These are phyloP conservation scores for Phytophthora syringae DNA, from an alignment of 352 stramenopile genomes.

Conservation along the genomic window DNA sequence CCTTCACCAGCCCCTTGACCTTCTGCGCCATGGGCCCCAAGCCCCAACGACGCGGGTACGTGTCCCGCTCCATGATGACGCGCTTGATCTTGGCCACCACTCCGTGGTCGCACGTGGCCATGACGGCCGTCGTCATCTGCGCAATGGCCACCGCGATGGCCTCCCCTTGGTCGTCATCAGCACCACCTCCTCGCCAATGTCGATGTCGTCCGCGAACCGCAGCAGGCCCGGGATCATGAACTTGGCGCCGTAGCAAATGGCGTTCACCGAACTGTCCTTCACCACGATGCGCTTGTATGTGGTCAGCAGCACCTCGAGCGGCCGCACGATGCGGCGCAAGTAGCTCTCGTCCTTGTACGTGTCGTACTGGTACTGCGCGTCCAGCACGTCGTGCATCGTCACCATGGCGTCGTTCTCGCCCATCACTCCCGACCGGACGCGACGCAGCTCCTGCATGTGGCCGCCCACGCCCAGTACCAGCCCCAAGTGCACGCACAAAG, in stretches of 20 bases:
- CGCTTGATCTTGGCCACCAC: slow-evolving; percentile 99
- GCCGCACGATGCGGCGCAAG: slow-evolving; percentile 97
- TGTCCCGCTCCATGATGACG: slow-evolving; percentile 99
- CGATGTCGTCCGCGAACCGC: slow-evolving; percentile 99
- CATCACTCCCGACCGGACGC: slow-evolving; percentile 97
- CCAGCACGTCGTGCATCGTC: slow-evolving; percentile 99
- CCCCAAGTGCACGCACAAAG: slow-evolving; percentile 99
- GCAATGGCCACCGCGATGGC: slow-evolving; percentile 99
- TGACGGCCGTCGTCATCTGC: slow-evolving; percentile 99
- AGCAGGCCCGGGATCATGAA: slow-evolving; percentile 99
- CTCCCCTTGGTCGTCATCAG: slow-evolving; percentile 99
- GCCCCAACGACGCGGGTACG: slow-evolving; percentile 99
- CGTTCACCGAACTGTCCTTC: slow-evolving; percentile 99
- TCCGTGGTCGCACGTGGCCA: slow-evolving; percentile 99
- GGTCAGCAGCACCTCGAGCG: slow-evolving; percentile 98
- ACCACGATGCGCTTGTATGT: slow-evolving; percentile 99
- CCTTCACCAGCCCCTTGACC: slow-evolving; percentile 99
- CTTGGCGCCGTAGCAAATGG: slow-evolving; percentile 99
- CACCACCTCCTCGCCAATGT: slow-evolving; percentile 99
- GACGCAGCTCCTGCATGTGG: slow-evolving; percentile 99
- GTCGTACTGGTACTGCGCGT: slow-evolving; percentile 99
- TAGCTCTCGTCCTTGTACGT: slow-evolving; percentile 99
- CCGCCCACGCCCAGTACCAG: slow-evolving; percentile 97
- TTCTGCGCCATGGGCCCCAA: slow-evolving; percentile 99
- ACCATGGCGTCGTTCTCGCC: slow-evolving; percentile 97